Evolutionary conservation across 148 eudicot species (phyloP).

Genomic region (Nepenthes gracilis): DNA sequence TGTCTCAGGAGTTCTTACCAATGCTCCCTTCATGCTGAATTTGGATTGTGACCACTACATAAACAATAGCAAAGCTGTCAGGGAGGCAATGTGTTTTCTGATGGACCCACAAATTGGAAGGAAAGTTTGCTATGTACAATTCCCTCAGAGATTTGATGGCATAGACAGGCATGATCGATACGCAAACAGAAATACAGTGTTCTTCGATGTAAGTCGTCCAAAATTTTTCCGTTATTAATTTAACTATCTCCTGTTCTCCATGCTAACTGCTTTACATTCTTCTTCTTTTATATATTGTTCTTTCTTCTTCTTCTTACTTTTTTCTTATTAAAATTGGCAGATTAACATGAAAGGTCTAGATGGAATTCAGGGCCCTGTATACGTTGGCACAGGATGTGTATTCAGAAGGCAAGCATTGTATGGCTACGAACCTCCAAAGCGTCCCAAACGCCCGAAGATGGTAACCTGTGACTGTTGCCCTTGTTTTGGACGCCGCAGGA

Average conservation of each 20-base stretch:
- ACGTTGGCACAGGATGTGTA: conserved; percentile 98
- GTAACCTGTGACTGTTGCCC: conserved; percentile 97
- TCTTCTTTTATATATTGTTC: background rate
- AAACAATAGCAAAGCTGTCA: conserved; percentile 91
- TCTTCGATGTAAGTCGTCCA: conserved; percentile 73
- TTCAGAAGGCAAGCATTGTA: conserved; percentile 95
- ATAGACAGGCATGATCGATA: conserved; percentile 85
- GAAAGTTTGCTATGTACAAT: conserved; percentile 94
- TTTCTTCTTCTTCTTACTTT: background rate
- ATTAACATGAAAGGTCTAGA: conserved; percentile 98
- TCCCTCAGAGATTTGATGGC: conserved; percentile 94
- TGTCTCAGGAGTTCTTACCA: conserved; percentile 88
- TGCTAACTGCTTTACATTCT: conserved; percentile 3
- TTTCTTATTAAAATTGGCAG: conserved; percentile 18
- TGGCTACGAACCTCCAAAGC: conserved; percentile 92
- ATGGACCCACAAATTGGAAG: conserved; percentile 93
- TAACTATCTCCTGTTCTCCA: background rate
- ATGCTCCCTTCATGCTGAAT: conserved; percentile 99
- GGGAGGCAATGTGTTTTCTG: conserved; percentile 96
- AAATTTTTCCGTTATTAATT: background rate
- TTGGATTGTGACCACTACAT: conserved; percentile 98
- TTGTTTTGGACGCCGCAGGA: conserved; percentile 89
- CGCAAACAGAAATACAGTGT: conserved; percentile 96
- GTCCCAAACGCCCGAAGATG: conserved; percentile 95
- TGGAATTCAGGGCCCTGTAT: conserved; percentile 95